These are phyloP conservation scores for Amanita jacksonii DNA, from an alignment of 768 basidiomycete genomes.

Conservation along the genomic window DNA sequence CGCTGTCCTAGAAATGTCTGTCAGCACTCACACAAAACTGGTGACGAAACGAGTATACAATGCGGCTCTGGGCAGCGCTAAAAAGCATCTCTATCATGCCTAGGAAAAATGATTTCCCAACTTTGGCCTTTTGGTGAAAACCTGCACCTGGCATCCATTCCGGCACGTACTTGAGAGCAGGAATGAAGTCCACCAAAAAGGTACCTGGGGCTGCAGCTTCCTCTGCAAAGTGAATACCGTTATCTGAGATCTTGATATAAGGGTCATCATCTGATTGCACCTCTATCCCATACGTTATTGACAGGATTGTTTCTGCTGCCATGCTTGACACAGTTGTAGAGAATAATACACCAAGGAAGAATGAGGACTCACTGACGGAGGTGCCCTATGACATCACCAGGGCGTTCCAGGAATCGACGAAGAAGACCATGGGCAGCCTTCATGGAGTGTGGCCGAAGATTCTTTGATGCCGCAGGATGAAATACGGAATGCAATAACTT, in stretches of 20 bases:
- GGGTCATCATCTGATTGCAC: neutral
- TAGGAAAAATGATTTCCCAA: no score
- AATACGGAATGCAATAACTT: conserved; percentile 16
- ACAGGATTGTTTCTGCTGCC: conserved; percentile 15
- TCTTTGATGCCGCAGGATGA: conserved; percentile 8
- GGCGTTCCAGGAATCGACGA: conserved; percentile 21
- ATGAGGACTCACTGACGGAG: conserved; percentile 23
- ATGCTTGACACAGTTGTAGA: conserved; percentile 17
- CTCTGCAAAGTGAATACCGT: neutral
- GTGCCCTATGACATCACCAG: conserved; percentile 23
- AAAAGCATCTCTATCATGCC: no score
- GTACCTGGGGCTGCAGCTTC: neutral
- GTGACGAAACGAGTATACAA: conserved; percentile 23
- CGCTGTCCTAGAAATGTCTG: conserved; percentile 10
- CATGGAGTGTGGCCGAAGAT: conserved; percentile 21
- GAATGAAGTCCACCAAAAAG: conserved; percentile 8
- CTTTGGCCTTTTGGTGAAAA: no score
- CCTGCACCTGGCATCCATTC: neutral
- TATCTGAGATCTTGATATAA: neutral
- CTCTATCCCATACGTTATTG: neutral
- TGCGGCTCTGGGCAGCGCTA: conserved; percentile 11
- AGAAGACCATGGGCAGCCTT: conserved; percentile 23
- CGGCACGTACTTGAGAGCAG: conserved; percentile 14
- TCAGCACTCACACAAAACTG: conserved; percentile 15
- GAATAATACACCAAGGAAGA: neutral